phyloP scores from a whole-genome alignment of 495 filamentous ascomycete species.

The Peziza echinospora region DNA sequence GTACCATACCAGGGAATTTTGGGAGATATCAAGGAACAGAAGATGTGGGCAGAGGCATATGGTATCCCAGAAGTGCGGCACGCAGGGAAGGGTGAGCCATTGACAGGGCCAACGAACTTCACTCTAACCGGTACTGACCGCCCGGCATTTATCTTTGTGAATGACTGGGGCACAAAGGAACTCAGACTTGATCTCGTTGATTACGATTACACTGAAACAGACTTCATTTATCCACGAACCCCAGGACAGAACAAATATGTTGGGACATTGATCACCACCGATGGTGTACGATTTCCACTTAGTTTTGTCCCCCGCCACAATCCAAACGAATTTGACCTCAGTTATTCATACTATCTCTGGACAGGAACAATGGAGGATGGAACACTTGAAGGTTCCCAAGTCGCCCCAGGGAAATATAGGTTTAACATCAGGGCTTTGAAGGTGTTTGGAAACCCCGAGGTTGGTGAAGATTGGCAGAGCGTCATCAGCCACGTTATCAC shows the following conservation, averaged over 20 bases:
- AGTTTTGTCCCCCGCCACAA: slow-evolving; percentile 21
- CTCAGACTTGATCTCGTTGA: slow-evolving; percentile 26
- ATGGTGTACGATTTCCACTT: slow-evolving; percentile 21
- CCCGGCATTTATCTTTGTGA: slow-evolving; percentile 16
- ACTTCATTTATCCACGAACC: slow-evolving; percentile 21
- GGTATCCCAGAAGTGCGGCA: slow-evolving; percentile 21
- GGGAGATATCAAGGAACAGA: slow-evolving; percentile 24
- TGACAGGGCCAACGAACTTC: slow-evolving; percentile 23
- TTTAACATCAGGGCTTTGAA: slow-evolving; percentile 11
- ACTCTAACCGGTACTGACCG: slow-evolving; percentile 17
- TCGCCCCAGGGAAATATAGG: slow-evolving; percentile 26
- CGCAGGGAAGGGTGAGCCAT: slow-evolving; percentile 14
- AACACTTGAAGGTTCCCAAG: slow-evolving; percentile 11
- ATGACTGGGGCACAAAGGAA: slow-evolving; percentile 26
- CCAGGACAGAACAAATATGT: slow-evolving; percentile 16
- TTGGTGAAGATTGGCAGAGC: slow-evolving; percentile 11
- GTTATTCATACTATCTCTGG: slow-evolving; percentile 20
- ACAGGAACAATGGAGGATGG: slow-evolving; percentile 26
- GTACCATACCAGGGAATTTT: slow-evolving; percentile 31
- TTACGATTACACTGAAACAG: slow-evolving; percentile 14
- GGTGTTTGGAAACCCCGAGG: slow-evolving; percentile 6
- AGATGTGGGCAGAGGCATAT: slow-evolving; percentile 21
- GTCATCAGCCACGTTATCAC: slow-evolving; percentile 10
- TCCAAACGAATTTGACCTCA: slow-evolving; percentile 1
- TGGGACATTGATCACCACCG: slow-evolving; percentile 23